Evolutionary conservation across 768 basidiomycete genomes (phyloP).

Genomic region (Leccinum fibrillosum): DNA sequence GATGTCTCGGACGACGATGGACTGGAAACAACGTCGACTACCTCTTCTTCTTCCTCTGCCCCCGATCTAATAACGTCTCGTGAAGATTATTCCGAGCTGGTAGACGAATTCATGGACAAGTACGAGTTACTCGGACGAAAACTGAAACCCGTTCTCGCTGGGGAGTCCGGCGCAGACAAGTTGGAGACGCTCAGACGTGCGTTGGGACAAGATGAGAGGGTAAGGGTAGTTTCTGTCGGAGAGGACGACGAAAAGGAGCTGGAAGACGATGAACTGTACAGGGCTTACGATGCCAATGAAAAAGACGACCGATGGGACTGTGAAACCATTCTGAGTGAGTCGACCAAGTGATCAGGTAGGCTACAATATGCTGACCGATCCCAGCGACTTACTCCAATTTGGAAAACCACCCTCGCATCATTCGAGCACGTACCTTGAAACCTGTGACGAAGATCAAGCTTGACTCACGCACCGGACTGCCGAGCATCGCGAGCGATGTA

Average conservation of each 20-base stretch:
- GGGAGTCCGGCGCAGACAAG: slow-evolving; percentile 73
- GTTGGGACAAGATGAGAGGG: slow-evolving; percentile 66
- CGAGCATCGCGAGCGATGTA: slow-evolving; percentile 41
- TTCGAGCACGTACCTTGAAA: slow-evolving; percentile 59
- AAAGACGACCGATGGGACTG: slow-evolving; percentile 90
- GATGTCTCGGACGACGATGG: slow-evolving; percentile 50
- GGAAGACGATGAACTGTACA: slow-evolving; percentile 42
- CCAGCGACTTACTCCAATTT: slow-evolving; percentile 94
- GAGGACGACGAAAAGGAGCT: slow-evolving; percentile 47
- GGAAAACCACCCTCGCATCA: slow-evolving; percentile 93
- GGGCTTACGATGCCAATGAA: slow-evolving; percentile 38
- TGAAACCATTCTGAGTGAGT: slow-evolving; percentile 90
- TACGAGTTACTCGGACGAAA: slow-evolving; percentile 90
- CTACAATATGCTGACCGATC: slow-evolving; percentile 8
- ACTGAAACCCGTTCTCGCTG: slow-evolving; percentile 71
- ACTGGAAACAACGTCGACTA: slow-evolving; percentile 38
- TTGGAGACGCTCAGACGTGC: slow-evolving; percentile 75
- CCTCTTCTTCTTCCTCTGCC: slow-evolving; percentile 59
- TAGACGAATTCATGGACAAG: slow-evolving; percentile 90
- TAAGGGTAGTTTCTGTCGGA: slow-evolving; percentile 41
- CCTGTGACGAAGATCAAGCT: slow-evolving; percentile 62
- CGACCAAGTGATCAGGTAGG: background rate
- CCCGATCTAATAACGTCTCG: slow-evolving; percentile 78
- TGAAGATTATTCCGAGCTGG: slow-evolving; percentile 85
- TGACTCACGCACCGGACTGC: slow-evolving; percentile 77